phyloP scores from a whole-genome alignment of 2,329 filamentous ascomycete genomes.

The Epichloe baconii region DNA sequence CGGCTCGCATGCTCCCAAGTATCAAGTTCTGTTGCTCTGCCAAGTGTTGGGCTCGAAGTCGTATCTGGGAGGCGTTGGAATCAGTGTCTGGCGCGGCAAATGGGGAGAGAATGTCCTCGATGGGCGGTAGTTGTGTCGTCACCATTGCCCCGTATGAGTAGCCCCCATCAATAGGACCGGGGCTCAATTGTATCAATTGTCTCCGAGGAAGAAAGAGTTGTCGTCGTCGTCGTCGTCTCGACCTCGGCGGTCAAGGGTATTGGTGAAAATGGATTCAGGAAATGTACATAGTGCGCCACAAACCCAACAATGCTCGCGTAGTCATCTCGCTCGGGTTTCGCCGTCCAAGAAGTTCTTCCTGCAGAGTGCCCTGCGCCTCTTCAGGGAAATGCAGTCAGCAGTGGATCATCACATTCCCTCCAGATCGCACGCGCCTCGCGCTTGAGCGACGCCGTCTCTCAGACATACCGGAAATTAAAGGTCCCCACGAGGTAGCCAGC shows the following conservation, averaged over 20 bases:
- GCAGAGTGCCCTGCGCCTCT: constrained; percentile 67
- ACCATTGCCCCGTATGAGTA: constrained; percentile 90
- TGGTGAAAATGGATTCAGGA: constrained; percentile 31
- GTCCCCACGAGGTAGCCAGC: constrained; percentile 66
- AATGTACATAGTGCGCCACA: constrained; percentile 57
- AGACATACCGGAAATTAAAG: constrained; percentile 74
- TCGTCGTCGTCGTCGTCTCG: neutral
- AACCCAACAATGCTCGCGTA: constrained; percentile 77
- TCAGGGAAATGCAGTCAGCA: neutral
- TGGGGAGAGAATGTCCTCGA: constrained; percentile 42
- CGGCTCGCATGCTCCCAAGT: constrained; percentile 23
- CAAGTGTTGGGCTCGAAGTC: constrained; percentile 54
- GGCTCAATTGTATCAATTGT: constrained; percentile 3
- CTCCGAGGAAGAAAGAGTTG: neutral
- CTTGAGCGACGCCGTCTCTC: neutral
- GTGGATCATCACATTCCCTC: neutral
- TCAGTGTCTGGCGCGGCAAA: constrained; percentile 42
- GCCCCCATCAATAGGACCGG: constrained; percentile 54
- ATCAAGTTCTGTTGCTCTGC: constrained; percentile 47
- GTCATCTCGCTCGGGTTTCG: constrained; percentile 66
- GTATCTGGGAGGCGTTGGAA: constrained; percentile 54
- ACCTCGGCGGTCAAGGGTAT: neutral
- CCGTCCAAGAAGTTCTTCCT: constrained; percentile 78
- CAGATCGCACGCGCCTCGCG: neutral
- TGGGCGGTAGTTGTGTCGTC: constrained; percentile 55